Conservation (phyloP, 1,284 basidiomycete genomes). For the Apiotrichum akiyoshidainum region DNA sequence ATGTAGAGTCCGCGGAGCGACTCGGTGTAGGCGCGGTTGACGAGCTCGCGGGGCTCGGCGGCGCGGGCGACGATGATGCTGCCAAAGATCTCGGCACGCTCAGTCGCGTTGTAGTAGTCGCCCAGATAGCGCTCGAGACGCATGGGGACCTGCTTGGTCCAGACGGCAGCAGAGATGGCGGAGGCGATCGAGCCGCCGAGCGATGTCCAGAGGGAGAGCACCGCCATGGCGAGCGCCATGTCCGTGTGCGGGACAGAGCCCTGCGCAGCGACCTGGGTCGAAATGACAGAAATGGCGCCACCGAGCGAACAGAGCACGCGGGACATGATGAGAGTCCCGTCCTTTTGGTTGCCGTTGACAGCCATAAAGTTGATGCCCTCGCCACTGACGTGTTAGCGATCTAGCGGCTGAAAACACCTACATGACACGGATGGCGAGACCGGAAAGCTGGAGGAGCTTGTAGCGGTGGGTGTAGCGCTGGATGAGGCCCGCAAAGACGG, state of each 20-base stretch:
- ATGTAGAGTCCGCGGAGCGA: conserved; percentile 25
- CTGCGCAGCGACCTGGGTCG: conserved; percentile 30
- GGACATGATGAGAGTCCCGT: conserved; percentile 39
- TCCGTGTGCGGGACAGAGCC: conserved; percentile 12
- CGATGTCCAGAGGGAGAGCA: conserved; percentile 11
- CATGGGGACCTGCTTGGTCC: conserved; percentile 29
- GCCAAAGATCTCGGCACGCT: conserved; percentile 36
- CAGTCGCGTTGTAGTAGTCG: conserved; percentile 27
- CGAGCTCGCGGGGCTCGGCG: conserved; percentile 30
- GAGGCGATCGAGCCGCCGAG: conserved; percentile 11
- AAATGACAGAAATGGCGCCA: conserved; percentile 32
- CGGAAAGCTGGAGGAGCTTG: conserved; percentile 39
- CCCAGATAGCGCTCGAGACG: conserved; percentile 30
- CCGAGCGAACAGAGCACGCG: conserved; percentile 24
- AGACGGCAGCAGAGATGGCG: conserved; percentile 4
- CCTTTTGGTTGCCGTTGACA: conserved; percentile 3
- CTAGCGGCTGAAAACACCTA: background rate
- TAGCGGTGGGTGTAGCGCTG: conserved; percentile 47
- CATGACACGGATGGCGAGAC: conserved; percentile 29
- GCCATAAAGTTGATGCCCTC: conserved; percentile 11
- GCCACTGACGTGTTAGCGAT: background rate
- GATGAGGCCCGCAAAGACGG: conserved; percentile 39
- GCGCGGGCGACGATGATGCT: conserved; percentile 30
- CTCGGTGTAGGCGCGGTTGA: conserved; percentile 37
- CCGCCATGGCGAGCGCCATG: conserved; percentile 8